Base-by-base conservation (phyloP, 2,329 filamentous ascomycete species). In the Coniochaeta sp. region DNA sequence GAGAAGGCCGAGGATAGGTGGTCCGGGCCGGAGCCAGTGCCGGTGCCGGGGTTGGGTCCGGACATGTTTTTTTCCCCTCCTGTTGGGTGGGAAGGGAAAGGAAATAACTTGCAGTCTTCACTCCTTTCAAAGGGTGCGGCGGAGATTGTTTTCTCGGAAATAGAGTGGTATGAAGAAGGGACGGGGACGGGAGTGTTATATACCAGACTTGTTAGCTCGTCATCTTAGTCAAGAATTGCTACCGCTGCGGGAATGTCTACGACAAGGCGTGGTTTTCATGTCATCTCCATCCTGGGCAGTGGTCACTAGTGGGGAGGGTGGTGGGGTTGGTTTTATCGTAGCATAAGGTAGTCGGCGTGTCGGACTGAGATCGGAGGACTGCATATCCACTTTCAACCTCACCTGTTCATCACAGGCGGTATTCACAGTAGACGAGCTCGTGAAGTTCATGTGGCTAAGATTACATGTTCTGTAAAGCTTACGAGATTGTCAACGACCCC, bases 1-100 rank as follows among this genome's bases (percentile, higher is more conserved):
- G 65, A 67, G 50, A 75, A 73, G 19, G 70, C 70, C 22, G 69
- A 64, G 12, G 64, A 60, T 9, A 70, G 68, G 8, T 69, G 59
- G 36, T 67, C 67, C 22, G 66, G 65, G 19, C 67, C 67, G 28
- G 28, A 28, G 47, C 47, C 47, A 22, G 44, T 28, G 44, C 44
- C 44, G 22, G 47, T 28, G 22, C 47, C 47, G 47, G 47, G 24
- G 19, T 52, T 22, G 19, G 11, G 8, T 22, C 19, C 22, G 19
- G 43, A 47, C 47, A 22, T 47, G 19, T 14, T 16, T 44, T 28
- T 50, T 28, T 14, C n/a, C n/a, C n/a, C n/a, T n/a, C n/a, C n/a
- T n/a, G 44, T 2, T 50, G 44, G 36, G 5, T 50, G 44, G 36
- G 12, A 38, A 16, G 8, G 7, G 36, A 38, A 7, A 17, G 36